Conservation (phyloP, 2,329 filamentous ascomycete species). For the Westerdykella sp. region DNA sequence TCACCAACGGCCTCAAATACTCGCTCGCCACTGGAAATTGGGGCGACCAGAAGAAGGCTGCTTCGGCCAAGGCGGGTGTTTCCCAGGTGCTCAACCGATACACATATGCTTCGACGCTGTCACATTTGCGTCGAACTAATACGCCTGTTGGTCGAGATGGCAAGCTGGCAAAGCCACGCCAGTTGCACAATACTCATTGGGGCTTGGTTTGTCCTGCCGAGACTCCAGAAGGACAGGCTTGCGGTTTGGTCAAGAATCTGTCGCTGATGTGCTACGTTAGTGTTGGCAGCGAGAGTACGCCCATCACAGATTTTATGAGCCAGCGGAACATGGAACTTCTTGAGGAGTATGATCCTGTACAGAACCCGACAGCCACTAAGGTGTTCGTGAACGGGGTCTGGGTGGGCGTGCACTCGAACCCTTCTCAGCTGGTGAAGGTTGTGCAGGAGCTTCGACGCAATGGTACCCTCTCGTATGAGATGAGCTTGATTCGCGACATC, state of each 20-base stretch:
- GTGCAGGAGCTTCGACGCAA: constrained; percentile 73
- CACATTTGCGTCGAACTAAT: constrained; percentile 94
- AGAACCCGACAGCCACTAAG: constrained; percentile 87
- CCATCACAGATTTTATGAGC: constrained; percentile 92
- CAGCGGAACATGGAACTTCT: constrained; percentile 92
- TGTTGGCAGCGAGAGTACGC: constrained; percentile 84
- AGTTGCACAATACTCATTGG: constrained; percentile 98
- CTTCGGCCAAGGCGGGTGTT: constrained; percentile 89
- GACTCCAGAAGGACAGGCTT: constrained; percentile 96
- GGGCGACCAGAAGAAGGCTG: constrained; percentile 99
- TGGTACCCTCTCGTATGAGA: constrained; percentile 81
- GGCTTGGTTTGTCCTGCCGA: constrained; percentile 94
- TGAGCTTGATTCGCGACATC: constrained; percentile 92
- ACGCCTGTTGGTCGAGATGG: constrained; percentile 96
- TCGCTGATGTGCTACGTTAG: constrained; percentile 98
- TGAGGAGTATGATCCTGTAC: constrained; percentile 68
- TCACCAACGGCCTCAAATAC: constrained; percentile 93
- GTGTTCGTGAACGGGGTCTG: constrained; percentile 97
- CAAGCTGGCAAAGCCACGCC: constrained; percentile 94
- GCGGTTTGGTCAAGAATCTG: constrained; percentile 95
- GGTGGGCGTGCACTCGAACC: constrained; percentile 91
- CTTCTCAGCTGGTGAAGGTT: constrained; percentile 73
- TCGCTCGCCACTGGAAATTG: constrained; percentile 96
- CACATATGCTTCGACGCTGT: constrained; percentile 92
- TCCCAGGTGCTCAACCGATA: constrained; percentile 98